Base-by-base conservation (phyloP, 1,139 yeast species). In the Scheffersomyces quercinus region DNA sequence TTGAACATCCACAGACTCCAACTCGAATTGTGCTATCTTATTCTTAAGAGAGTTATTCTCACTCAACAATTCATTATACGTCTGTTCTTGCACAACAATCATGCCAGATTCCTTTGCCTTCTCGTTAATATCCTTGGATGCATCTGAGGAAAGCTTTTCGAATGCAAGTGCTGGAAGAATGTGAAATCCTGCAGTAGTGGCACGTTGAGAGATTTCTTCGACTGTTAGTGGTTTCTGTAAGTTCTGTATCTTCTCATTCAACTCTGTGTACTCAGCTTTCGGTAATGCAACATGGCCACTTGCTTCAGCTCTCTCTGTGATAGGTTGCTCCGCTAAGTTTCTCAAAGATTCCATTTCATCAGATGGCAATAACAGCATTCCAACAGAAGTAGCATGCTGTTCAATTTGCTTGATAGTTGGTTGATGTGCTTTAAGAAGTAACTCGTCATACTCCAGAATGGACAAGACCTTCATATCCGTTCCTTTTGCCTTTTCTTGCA, bases 351-450 rank as follows among this genome's bases (percentile, higher is more conserved):
- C 48, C 16, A 56, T 52, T 20, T 67, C 68, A 39, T 65, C 72
- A 10, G 42, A 37, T 5, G 70, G 59, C 5, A 70, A 31, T 3
- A 68, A 57, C 7, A 50, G 55, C 39, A 65, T 54, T 0, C 73
- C 74, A 44, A 62, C 60, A 4, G 53, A 52, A 0, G 47, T 43
- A 0, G 77, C 77, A 36, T 52, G 55, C 6, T 53, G 45, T 29
- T 52, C 53, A 14, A 73, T 58, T 26, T 53, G 53, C 6, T 66
- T 71, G 31, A 71, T 52, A 4, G 73, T 59, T 2, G 77, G 77
- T 51, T 68, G 67, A 42, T 68, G 67, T 5, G 73, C 73, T 37
- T 54, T 59, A 10, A 69, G 45, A 20, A 70, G 53, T 45, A 73
- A 56, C 11, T 60, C 61, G 40, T 70, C 70, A 44, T 68, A 68